Evolutionary conservation across 2,329 filamentous ascomycete genomes (phyloP).

Genomic region (Grosmannia huntii): DNA sequence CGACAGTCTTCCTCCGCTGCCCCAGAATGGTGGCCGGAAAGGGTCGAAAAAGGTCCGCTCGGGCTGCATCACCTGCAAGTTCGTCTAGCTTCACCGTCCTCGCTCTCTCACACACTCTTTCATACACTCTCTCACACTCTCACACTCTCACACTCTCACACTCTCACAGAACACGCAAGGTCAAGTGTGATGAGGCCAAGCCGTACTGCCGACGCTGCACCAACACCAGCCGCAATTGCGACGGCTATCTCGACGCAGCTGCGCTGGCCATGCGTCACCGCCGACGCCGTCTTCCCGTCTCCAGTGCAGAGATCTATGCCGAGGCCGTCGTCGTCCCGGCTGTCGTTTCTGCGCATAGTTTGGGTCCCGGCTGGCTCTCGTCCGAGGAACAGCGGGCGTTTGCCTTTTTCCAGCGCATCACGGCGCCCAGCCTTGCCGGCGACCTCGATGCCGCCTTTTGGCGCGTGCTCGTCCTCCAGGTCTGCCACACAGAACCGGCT

Average conservation of each 20-base stretch:
- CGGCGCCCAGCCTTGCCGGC: slow-evolving; percentile 27
- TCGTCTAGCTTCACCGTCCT: slow-evolving; percentile 14
- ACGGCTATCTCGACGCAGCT: slow-evolving; percentile 32
- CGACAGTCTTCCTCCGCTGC: not conserved
- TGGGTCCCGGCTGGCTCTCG: too few species aligned
- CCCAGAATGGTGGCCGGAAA: slow-evolving; percentile 17
- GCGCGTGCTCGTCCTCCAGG: slow-evolving; percentile 16
- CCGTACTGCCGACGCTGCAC: slow-evolving; percentile 39
- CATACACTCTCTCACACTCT: too few species aligned
- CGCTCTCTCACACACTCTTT: too few species aligned
- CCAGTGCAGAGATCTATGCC: too few species aligned
- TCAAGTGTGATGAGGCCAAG: slow-evolving; percentile 44
- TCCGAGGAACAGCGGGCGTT: slow-evolving; percentile 22
- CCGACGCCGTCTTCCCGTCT: slow-evolving; percentile 3
- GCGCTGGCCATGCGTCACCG: slow-evolving; percentile 16
- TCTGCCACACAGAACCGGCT: slow-evolving; percentile 16
- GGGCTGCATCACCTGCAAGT: slow-evolving; percentile 45
- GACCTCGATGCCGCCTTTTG: slow-evolving; percentile 26
- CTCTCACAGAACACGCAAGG: slow-evolving; percentile 32
- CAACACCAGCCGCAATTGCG: slow-evolving; percentile 42
- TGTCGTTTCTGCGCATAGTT: too few species aligned
- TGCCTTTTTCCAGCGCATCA: slow-evolving; percentile 26
- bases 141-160: too few species aligned
- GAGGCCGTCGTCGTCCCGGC: too few species aligned
- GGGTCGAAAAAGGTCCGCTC: slow-evolving; percentile 33